These are phyloP conservation scores for Truncatella angustata DNA, from an alignment of 2,329 filamentous ascomycete species.

Conservation along the genomic window DNA sequence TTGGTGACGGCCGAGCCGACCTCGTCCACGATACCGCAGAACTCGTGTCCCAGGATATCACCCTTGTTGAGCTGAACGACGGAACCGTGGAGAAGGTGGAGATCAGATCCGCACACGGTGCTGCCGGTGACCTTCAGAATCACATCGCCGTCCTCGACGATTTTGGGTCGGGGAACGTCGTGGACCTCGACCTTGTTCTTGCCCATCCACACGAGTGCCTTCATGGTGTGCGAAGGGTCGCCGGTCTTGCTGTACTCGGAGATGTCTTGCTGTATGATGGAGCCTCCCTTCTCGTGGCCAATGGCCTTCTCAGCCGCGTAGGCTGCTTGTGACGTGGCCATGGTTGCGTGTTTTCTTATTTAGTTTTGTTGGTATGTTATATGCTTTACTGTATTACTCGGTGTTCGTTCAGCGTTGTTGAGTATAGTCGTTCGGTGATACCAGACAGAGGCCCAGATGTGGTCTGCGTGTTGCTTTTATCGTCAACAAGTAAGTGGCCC, in stretches of 20 bases:
- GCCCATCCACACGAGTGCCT: constrained; percentile 77
- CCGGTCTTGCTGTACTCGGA: constrained; percentile 52
- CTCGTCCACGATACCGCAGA: constrained; percentile 55
- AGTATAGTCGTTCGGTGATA: too few relatives aligned
- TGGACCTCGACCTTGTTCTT: constrained; percentile 74
- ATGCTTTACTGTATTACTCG: too few relatives aligned
- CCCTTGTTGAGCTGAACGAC: constrained; percentile 61
- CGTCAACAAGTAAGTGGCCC: too few relatives aligned
- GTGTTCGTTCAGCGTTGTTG: too few relatives aligned
- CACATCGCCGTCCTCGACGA: constrained; percentile 73
- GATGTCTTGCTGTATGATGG: constrained; percentile 67
- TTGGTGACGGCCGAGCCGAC: constrained; percentile 54
- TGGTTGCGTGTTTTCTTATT: constrained; percentile 27
- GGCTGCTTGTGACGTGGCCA: constrained; percentile 66
- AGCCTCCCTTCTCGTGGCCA: constrained; percentile 66
- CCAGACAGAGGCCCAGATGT: too few relatives aligned
- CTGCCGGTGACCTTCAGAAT: constrained; percentile 74
- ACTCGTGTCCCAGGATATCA: constrained; percentile 66
- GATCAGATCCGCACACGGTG: constrained; percentile 58
- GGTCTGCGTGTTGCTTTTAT: too few relatives aligned
- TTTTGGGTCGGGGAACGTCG: constrained; percentile 66
- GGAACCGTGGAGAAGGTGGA: constrained; percentile 55
- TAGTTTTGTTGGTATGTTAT: neutral
- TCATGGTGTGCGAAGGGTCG: constrained; percentile 64
- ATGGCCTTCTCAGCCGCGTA: constrained; percentile 63